These are phyloP conservation scores for Morella rubra DNA, from an alignment of 306 rosid genomes.

Conservation along the genomic window DNA sequence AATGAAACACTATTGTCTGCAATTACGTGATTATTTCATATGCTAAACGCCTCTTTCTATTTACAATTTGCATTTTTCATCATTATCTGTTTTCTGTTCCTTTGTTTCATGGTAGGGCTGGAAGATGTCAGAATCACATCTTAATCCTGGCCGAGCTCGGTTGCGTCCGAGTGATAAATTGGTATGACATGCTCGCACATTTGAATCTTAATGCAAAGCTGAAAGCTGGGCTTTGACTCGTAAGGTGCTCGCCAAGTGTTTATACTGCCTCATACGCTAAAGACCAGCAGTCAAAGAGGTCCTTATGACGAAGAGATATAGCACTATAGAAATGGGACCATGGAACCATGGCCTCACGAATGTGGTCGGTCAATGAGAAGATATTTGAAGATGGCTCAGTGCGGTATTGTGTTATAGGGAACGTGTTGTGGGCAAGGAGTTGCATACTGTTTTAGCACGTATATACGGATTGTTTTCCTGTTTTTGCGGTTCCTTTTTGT, in stretches of 20 bases:
- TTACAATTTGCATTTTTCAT: too few species aligned
- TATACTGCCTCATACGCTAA: constrained; percentile 1
- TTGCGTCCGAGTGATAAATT: constrained; percentile 39
- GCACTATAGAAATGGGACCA: constrained; percentile 11
- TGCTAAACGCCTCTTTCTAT: background rate
- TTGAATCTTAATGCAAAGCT: constrained; percentile 29
- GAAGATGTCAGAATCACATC: constrained; percentile 89
- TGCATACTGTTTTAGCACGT: constrained; percentile 17
- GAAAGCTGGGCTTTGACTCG: constrained; percentile 25
- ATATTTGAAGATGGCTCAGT: constrained; percentile 22
- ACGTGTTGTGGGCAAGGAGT: constrained; percentile 6
- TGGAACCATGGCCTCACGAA: constrained; percentile 30
- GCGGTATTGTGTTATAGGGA: constrained; percentile 23
- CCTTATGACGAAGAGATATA: constrained; percentile 5
- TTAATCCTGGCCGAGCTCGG: constrained; percentile 97
- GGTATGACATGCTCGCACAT: constrained; percentile 28
- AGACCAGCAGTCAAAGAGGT: background rate
- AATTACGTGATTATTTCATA: background rate
- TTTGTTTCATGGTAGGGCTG: constrained; percentile 61
- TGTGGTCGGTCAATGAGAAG: constrained; percentile 10
- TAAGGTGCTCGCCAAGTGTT: constrained; percentile 3
- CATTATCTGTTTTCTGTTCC: constrained; percentile 14
- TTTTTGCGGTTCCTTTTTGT: background rate
- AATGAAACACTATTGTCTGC: background rate
- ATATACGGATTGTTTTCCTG: constrained; percentile 1